These are phyloP conservation scores for Tagetes patula DNA, from an alignment of 129 eudicot species.

Conservation along the genomic window DNA sequence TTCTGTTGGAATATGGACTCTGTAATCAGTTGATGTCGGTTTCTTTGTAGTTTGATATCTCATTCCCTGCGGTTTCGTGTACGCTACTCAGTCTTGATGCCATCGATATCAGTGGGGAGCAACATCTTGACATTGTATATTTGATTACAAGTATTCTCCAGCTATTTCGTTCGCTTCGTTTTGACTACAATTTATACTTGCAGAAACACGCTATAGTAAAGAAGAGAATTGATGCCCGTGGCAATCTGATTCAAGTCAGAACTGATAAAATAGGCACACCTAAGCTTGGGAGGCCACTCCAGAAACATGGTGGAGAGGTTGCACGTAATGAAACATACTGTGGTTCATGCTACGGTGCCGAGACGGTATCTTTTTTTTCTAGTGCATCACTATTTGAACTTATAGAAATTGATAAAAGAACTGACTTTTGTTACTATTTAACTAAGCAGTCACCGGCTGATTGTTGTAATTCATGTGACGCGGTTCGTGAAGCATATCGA, in stretches of 20 bases:
- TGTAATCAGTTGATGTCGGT: constrained; percentile 19
- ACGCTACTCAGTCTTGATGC: constrained; percentile 87
- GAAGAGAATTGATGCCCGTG: constrained; percentile 78
- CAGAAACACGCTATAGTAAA: constrained; percentile 85
- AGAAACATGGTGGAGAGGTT: constrained; percentile 94
- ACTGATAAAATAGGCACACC: constrained; percentile 78
- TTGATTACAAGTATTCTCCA: constrained; percentile 3
- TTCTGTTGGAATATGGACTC: constrained; percentile 1
- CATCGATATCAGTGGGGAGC: constrained; percentile 96
- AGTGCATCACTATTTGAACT: not conserved
- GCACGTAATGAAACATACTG: constrained; percentile 82
- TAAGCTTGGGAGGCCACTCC: constrained; percentile 80
- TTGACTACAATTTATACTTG: constrained; percentile 14
- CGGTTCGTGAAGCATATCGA: constrained; percentile 95
- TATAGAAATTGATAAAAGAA: not conserved
- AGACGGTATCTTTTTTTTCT: constrained; percentile 45
- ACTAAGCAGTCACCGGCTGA: constrained; percentile 69
- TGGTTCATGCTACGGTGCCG: constrained; percentile 98
- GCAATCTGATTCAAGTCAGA: constrained; percentile 67
- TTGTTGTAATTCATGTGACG: constrained; percentile 96
- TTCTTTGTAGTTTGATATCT: constrained; percentile 83
- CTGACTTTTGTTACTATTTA: constrained; percentile 20
- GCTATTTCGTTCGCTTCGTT: constrained; percentile 20
- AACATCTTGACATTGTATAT: constrained; percentile 93
- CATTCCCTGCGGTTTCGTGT: constrained; percentile 88